Base-by-base conservation (phyloP, 2,329 filamentous ascomycete species). In the Fusarium brevicatenulatum region DNA sequence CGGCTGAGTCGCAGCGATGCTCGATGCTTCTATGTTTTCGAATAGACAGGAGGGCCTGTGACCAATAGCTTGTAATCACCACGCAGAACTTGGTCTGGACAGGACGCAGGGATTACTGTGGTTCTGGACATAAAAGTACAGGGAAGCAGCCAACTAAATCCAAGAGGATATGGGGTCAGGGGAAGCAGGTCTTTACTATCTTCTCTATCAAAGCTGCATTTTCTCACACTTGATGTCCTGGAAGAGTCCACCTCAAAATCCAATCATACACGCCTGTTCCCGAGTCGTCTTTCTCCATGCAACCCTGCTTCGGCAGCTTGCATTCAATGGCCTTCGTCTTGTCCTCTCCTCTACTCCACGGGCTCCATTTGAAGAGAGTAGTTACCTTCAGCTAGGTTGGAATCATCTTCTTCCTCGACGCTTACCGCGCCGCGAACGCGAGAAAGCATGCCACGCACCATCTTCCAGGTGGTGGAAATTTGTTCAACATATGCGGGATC, bases 361-460 rank as follows among this genome's bases (percentile, higher is more conserved):
- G 23, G 34, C 5, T 54, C 34, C 50, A 54, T 54, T 4, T 54
- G 34, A 2, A 54, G 21, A 12, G 9, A 7, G 19, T 54, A 54
- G 2, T 1, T 10, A 0, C 25, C 25, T 0, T 10, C 44, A 3
- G 44, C 44, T 0, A 47, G 25, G 25, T 47, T 47, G 0, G 4
- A 0, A 0, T 47, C 19, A 4, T 47, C n/a, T 1, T 47, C 44
- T 0, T 30, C 25, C 1, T 49, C n/a, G 10, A 34, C n/a, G 3
- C 21, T 10, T 5, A 19, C 9, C 0, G 7, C 21, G n/a, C 15
- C 42, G 16, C 28, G 28, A 18, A 25, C 50, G 18, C 25, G 19
- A 8, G 50, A 54, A 8, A 57, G 5, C 30, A 47, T 47, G 1
- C n/a, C 4, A 1, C 44, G 19, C 0, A 30, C 25, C 44, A 47